phyloP scores from a whole-genome alignment of 305 asterid genomes.

The Plantago rigida region DNA sequence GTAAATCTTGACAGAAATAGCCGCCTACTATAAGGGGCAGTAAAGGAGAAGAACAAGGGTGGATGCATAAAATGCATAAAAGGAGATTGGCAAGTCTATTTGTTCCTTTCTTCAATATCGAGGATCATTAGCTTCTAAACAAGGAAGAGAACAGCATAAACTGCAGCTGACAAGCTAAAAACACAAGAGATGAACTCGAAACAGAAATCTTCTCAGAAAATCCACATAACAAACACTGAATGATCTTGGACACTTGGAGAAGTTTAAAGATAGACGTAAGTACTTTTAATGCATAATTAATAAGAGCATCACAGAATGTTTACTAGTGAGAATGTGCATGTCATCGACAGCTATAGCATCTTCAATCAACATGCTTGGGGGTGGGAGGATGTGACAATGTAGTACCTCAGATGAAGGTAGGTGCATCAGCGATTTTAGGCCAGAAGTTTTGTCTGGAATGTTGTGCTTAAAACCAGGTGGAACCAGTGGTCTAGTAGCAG shows the following conservation, averaged over 20 bases:
- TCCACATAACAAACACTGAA: too few species aligned
- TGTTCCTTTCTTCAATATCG: neutral
- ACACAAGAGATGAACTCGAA: neutral
- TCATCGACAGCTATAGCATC: conserved; percentile 9
- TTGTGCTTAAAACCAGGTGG: conserved; percentile 83
- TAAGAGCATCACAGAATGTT: too few species aligned
- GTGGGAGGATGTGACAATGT: neutral
- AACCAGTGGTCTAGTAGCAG: conserved; percentile 64
- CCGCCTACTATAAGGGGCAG: neutral
- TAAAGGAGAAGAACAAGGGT: neutral
- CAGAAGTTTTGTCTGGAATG: conserved; percentile 52
- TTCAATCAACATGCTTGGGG: conserved; percentile 8
- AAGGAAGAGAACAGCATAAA: neutral
- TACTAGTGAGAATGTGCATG: neutral
- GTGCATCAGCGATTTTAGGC: conserved; percentile 40
- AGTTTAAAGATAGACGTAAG: too few species aligned
- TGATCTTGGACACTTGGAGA: too few species aligned
- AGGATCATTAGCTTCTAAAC: neutral
- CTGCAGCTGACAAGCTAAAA: neutral
- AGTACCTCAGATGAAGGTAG: conserved; percentile 53
- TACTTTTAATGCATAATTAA: too few species aligned
- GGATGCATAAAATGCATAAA: conserved; percentile 5
- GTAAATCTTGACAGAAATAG: neutral
- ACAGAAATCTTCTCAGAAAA: too few species aligned
- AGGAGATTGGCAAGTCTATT: neutral